phyloP scores from a whole-genome alignment of 2,329 filamentous ascomycete species.

The Aspergillus clavatus region DNA sequence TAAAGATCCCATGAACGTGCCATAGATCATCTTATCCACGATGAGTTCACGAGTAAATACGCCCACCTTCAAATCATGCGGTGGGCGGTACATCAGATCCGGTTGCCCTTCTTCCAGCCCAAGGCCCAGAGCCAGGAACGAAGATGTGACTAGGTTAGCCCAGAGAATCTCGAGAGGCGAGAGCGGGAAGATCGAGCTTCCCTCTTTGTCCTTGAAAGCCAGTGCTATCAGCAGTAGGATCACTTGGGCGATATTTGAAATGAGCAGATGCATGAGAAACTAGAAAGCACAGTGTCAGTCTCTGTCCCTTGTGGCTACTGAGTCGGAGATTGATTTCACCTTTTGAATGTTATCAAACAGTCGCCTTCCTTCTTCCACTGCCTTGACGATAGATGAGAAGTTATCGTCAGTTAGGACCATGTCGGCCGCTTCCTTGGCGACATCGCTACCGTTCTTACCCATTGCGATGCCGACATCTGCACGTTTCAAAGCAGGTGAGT shows the following conservation, averaged over 20 bases:
- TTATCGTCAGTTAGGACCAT: constrained; percentile 67
- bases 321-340: constrained; percentile 6
- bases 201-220: constrained; percentile 66
- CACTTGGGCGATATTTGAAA: constrained; percentile 79
- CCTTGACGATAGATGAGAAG: constrained; percentile 79
- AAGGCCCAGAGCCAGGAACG: constrained; percentile 78
- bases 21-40: constrained; percentile 40
- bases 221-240: constrained; percentile 75
- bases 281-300: constrained; percentile 27
- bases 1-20: constrained; percentile 45
- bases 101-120: constrained; percentile 70
- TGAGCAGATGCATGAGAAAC: constrained; percentile 73
- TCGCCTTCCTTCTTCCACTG: constrained; percentile 74
- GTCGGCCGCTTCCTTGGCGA: constrained; percentile 73
- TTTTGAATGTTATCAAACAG: constrained; percentile 91
- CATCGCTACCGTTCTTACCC: constrained; percentile 77
- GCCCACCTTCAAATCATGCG: constrained; percentile 54
- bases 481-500: constrained; percentile 72
- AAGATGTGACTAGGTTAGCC: constrained; percentile 88
- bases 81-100: constrained; percentile 75
- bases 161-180: constrained; percentile 82
- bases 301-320: too few relatives aligned
- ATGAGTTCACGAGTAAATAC: constrained; percentile 41
- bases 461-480: constrained; percentile 87
- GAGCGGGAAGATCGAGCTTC: constrained; percentile 76